phyloP scores from a whole-genome alignment of 495 filamentous ascomycete genomes.

The Penicillium herquei region DNA sequence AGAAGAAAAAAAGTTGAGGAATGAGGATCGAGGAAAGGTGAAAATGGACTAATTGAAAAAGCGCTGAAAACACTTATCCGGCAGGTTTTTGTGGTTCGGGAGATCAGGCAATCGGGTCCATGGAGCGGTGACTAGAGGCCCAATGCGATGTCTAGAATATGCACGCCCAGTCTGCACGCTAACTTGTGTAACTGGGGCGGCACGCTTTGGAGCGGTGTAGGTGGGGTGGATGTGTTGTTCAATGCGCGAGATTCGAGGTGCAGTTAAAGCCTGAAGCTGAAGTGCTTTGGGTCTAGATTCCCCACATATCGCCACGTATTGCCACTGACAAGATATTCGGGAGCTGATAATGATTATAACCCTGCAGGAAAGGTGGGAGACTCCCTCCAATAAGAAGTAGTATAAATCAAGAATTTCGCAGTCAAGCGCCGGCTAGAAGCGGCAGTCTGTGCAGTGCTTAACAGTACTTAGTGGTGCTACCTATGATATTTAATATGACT shows the following conservation, averaged over 20 bases:
- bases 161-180: not conserved
- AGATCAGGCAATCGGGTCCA: conserved; percentile 19
- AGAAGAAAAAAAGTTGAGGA: too few species aligned
- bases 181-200: not conserved
- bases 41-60: too few species aligned
- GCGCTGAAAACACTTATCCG: conserved; percentile 12
- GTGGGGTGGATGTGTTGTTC: not conserved
- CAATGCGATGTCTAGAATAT: not conserved
- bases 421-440: conserved; percentile 3
- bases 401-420: not conserved
- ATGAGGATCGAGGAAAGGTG: not conserved
- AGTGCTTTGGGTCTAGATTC: not conserved
- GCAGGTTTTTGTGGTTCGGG: conserved; percentile 4
- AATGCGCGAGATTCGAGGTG: not conserved
- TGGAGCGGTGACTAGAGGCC: conserved; percentile 9
- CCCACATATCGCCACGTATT: conserved; percentile 16
- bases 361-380: not conserved
- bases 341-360: not conserved
- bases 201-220: conserved; percentile 11
- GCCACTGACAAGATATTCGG: conserved; percentile 7
- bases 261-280: not conserved
- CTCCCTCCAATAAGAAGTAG: not conserved
- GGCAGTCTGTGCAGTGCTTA: conserved; percentile 12
- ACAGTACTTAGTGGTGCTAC: conserved; percentile 9
- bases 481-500: not conserved